Percentiles rank a stretch among this genome's conserved stretches.
Evolutionary conservation across 2,329 filamentous ascomycete genomes (phyloP).

Genomic region (Fusarium domesticum): DNA sequence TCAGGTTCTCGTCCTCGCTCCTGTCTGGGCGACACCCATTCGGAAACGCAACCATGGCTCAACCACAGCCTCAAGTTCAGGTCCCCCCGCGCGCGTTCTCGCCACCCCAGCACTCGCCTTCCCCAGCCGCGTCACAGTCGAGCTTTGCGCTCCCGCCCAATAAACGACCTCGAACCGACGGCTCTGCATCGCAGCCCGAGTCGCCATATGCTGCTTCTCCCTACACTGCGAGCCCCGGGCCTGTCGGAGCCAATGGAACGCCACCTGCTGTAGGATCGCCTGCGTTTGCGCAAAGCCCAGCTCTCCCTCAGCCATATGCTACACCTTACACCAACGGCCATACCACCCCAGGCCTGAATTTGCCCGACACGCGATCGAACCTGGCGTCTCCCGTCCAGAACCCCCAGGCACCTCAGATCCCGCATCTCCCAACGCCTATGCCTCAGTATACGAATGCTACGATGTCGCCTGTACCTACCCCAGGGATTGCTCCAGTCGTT

Average conservation of each 20-base stretch:
- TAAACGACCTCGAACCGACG: conserved; percentile 62
- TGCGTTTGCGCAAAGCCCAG: conserved; percentile 34
- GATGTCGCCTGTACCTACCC: conserved; percentile 28
- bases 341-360: conserved; percentile 34
- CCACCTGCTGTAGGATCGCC: conserved; percentile 38
- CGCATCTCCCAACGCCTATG: conserved; percentile 29
- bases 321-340: conserved; percentile 41
- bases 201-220: conserved; percentile 58
- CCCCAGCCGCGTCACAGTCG: conserved; percentile 55
- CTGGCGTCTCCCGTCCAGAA: conserved; percentile 34
- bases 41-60: conserved; percentile 48
- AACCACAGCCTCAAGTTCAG: conserved; percentile 49
- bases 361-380: conserved; percentile 35
- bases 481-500: conserved; percentile 18
- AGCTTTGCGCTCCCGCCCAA: conserved; percentile 61
- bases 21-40: conserved; percentile 4
- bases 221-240: conserved; percentile 47
- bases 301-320: conserved; percentile 32
- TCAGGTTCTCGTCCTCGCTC: conserved; percentile 9
- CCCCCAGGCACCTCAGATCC: background rate
- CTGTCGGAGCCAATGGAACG: conserved; percentile 37
- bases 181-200: conserved; percentile 63
- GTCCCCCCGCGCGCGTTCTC: conserved; percentile 57
- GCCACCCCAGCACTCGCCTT: conserved; percentile 59
- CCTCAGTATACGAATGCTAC: conserved; percentile 28